Evolutionary conservation across 805 yeast genomes (phyloP).

Genomic region (Metschnikowia lunata): DNA sequence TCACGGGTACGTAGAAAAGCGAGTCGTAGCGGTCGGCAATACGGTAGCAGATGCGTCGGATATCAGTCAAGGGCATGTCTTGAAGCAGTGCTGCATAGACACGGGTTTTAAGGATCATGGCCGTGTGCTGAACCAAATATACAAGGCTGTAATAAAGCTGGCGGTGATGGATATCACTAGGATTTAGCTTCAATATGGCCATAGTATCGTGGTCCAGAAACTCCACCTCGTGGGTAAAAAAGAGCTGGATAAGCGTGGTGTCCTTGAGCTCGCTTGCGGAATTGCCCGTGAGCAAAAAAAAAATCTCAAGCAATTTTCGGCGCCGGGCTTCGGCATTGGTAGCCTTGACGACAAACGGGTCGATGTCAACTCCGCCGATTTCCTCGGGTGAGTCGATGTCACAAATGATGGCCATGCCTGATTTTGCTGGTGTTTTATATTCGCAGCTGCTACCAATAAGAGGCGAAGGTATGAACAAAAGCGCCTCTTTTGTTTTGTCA

Average conservation of each 20-base stretch:
- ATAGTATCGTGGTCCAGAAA: conserved; percentile 13
- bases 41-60: conserved; percentile 21
- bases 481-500: no score
- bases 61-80: conserved; percentile 24
- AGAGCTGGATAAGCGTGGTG: conserved; percentile 13
- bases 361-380: background rate
- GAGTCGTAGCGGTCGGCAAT: conserved; percentile 22
- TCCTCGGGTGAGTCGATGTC: conserved; percentile 6
- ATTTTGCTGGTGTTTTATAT: background rate
- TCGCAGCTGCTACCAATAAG: no score
- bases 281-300: conserved; percentile 3
- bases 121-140: conserved; percentile 8
- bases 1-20: conserved; percentile 24
- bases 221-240: conserved; percentile 4
- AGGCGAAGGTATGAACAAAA: no score
- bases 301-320: conserved; percentile 2
- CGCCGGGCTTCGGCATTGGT: conserved; percentile 11
- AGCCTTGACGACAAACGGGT: conserved; percentile 11
- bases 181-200: conserved; percentile 8
- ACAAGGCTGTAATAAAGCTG: conserved; percentile 8
- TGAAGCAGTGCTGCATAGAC: conserved; percentile 9
- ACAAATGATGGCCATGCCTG: conserved; percentile 12
- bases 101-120: conserved; percentile 3
- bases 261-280: conserved; percentile 10
- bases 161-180: conserved; percentile 4